phyloP scores from a whole-genome alignment of 2,329 filamentous ascomycete genomes.

The Colletotrichum nymphaeae region DNA sequence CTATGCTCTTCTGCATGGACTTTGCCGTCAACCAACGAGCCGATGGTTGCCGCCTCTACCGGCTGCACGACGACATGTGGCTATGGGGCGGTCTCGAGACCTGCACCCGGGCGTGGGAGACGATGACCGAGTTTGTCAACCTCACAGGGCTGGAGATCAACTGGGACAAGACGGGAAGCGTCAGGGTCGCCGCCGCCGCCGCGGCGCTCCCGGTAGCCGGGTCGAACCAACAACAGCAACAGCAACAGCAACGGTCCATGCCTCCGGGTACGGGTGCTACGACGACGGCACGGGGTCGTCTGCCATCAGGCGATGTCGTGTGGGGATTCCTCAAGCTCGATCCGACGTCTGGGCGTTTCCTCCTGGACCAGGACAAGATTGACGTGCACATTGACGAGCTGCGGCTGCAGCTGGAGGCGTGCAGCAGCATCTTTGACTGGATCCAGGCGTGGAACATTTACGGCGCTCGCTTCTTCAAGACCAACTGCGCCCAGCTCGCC shows the following conservation, averaged over 20 bases:
- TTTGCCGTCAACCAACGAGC: constrained; percentile 69
- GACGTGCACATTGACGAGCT: constrained; percentile 68
- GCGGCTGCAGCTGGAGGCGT: constrained; percentile 62
- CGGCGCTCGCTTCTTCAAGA: constrained; percentile 65
- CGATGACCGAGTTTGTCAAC: constrained; percentile 60
- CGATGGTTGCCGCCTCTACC: constrained; percentile 63
- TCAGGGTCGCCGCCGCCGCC: constrained; percentile 48
- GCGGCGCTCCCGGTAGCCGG: neutral
- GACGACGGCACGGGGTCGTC: constrained; percentile 31
- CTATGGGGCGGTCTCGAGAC: constrained; percentile 65
- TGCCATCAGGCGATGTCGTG: constrained; percentile 65
- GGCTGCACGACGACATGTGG: constrained; percentile 74
- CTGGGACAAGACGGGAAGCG: constrained; percentile 66
- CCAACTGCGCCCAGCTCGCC: constrained; percentile 67
- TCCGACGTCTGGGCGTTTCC: constrained; percentile 58
- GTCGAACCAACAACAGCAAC: neutral
- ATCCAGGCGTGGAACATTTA: constrained; percentile 71
- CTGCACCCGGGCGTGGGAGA: constrained; percentile 63
- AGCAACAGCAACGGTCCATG: neutral
- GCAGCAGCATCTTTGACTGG: constrained; percentile 66
- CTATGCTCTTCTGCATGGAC: constrained; percentile 71
- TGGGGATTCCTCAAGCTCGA: constrained; percentile 71
- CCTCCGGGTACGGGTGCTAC: neutral
- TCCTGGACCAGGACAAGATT: constrained; percentile 66
- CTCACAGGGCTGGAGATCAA: constrained; percentile 68